A percentile compares a stretch with the other conserved stretches of the same genome.
phyloP scores from a whole-genome alignment of 179 eudicot species.

The Spinacia oleracea region DNA sequence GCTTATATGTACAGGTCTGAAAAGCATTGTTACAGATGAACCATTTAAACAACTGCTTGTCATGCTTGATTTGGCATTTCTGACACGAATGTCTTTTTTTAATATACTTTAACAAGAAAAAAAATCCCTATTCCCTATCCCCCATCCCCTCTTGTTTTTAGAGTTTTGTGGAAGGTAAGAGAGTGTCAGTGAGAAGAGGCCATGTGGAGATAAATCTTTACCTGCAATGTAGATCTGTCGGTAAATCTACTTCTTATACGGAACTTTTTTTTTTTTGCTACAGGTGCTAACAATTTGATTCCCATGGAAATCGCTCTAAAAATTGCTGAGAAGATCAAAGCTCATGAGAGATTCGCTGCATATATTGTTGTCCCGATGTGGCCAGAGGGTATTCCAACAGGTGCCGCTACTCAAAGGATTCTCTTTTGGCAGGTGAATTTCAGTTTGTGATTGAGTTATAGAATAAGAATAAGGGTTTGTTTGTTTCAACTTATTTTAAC shows the following conservation, averaged over 20 bases:
- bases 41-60: neutral
- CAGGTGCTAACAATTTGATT: constrained; percentile 64
- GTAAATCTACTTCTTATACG: neutral
- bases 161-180: neutral
- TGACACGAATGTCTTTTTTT: neutral
- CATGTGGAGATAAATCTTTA: neutral
- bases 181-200: neutral
- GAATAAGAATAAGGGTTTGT: no score
- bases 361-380: constrained; percentile 66
- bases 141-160: neutral
- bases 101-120: neutral
- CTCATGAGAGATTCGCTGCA: constrained; percentile 55
- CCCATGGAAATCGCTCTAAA: constrained; percentile 63
- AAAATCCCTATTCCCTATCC: neutral
- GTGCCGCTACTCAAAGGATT: constrained; percentile 49
- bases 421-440: constrained; percentile 61
- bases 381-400: constrained; percentile 60
- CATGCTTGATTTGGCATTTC: neutral
- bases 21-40: neutral
- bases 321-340: constrained; percentile 54
- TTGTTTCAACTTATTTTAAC: no score
- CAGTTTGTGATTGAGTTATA: neutral
- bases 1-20: neutral
- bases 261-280: constrained; percentile 17
- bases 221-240: neutral